Base-by-base conservation (phyloP, 2,329 filamentous ascomycete species). In the Orbilia brochopaga region DNA sequence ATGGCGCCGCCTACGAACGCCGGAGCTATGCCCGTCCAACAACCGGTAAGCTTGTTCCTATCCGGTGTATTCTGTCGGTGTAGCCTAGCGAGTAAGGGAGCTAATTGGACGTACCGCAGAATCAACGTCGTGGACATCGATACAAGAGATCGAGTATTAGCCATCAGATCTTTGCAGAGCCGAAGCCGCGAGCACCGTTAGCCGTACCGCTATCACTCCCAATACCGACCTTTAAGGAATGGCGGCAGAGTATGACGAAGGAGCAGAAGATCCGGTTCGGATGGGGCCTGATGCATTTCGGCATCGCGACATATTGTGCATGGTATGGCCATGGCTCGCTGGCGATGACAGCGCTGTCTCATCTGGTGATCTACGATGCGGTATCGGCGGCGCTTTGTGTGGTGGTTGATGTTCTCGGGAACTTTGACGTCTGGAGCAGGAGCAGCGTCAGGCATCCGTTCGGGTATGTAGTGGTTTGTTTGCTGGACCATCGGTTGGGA, bases 101-200 rank as follows among this genome's bases (percentile, higher is more conserved):
- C 7, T 73, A 61, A 54, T 72, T 42, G 13, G 8, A 59, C 54
- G 44, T 11, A 15, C 30, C 44, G 30, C 72, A 59, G 79, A 95
- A 88, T 74, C 91, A 96, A 80, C 87, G 94, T 75, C 89, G 93
- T 73, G 94, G 94, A 74, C 94, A 99, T 82, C 92, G 94, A 79
- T 99, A 99, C 84, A 96, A 97, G 79, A 93, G 97, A 82, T 95
- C 90, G 79, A 96, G 91, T 79, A 89, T 99, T 65, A 96, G 91
- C 19, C 92, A 97, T 79, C 92, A 97, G 80, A 95, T 97, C 80
- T 96, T 97, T 80, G 90, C 95, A 76, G 92, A 97, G 79, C 94
- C 94, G 5, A 88, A 92, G 0, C 89, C 87, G 2, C 86, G 92
- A 59, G 89, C 92, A 0, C 93, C 94, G 2, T 86, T 96, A 23